A percentile compares a stretch with the other conserved stretches of the same genome.
phyloP scores from a whole-genome alignment of 2,329 filamentous ascomycete species.

The Apiospora saccharicola region DNA sequence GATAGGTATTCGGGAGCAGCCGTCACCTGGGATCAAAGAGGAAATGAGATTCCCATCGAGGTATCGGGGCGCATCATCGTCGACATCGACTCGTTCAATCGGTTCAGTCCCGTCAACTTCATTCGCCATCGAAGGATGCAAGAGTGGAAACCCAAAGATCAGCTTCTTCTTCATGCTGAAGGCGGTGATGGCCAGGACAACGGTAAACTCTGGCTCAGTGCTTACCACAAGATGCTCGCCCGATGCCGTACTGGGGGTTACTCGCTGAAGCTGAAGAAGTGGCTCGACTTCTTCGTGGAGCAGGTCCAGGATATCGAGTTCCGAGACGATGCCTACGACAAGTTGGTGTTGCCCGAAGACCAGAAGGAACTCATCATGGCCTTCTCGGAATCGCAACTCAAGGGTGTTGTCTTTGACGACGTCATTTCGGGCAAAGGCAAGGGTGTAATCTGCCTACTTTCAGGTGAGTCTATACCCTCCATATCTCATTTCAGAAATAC shows the following conservation, averaged over 20 bases:
- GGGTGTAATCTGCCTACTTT: not conserved
- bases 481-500: not conserved
- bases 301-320: constrained; percentile 53
- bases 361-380: constrained; percentile 60
- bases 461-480: not conserved
- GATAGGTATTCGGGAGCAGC: constrained; percentile 42
- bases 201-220: constrained; percentile 12
- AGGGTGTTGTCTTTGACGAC: constrained; percentile 24
- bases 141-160: constrained; percentile 45
- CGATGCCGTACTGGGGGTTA: constrained; percentile 40
- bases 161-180: constrained; percentile 37
- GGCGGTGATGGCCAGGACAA: not conserved
- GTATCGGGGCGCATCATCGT: constrained; percentile 48
- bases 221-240: constrained; percentile 44
- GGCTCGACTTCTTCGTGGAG: constrained; percentile 50
- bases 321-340: constrained; percentile 56
- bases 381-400: constrained; percentile 39
- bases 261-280: constrained; percentile 28
- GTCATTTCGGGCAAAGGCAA: constrained; percentile 32
- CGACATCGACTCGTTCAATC: constrained; percentile 48
- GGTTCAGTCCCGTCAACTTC: constrained; percentile 42
- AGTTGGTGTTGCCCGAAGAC: constrained; percentile 56
- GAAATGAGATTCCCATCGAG: constrained; percentile 42
- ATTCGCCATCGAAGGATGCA: constrained; percentile 36
- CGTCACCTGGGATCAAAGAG: constrained; percentile 44